phyloP scores from a whole-genome alignment of 257 asterid species.

The Ligustrum vulgare region DNA sequence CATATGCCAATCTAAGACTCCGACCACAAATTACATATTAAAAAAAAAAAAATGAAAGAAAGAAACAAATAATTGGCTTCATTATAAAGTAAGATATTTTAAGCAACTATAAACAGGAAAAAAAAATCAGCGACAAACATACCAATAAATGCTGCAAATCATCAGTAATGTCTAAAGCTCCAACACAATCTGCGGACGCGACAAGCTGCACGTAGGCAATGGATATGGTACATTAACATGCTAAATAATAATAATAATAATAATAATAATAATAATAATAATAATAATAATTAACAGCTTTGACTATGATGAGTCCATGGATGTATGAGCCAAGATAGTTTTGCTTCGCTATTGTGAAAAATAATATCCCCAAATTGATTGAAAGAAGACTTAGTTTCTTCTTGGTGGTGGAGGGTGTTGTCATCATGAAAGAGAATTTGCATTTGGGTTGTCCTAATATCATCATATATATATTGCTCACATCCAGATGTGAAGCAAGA shows the following conservation, averaged over 20 bases:
- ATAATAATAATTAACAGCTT: neutral
- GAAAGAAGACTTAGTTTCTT: neutral
- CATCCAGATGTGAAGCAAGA: neutral
- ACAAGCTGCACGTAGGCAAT: constrained; percentile 71
- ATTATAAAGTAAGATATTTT: constrained; percentile 7
- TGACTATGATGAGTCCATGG: neutral
- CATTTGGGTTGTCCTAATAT: neutral
- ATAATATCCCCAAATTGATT: neutral
- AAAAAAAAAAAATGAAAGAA: neutral
- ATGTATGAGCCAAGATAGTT: neutral
- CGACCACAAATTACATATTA: neutral
- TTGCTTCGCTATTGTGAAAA: neutral
- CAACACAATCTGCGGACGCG: constrained; percentile 96
- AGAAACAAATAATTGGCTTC: neutral
- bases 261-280: too few relatives aligned
- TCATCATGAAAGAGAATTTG: neutral
- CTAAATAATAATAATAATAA: neutral
- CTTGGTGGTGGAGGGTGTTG: neutral
- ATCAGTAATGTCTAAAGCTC: constrained; percentile 92
- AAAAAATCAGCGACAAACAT: constrained; percentile 35
- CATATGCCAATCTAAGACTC: neutral
- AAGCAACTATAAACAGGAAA: constrained; percentile 3
- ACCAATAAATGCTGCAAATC: constrained; percentile 94
- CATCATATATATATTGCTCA: neutral
- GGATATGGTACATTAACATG: constrained; percentile 27